Base-by-base conservation (phyloP, 768 basidiomycete species). In the Leccinum olivaceopallidum region DNA sequence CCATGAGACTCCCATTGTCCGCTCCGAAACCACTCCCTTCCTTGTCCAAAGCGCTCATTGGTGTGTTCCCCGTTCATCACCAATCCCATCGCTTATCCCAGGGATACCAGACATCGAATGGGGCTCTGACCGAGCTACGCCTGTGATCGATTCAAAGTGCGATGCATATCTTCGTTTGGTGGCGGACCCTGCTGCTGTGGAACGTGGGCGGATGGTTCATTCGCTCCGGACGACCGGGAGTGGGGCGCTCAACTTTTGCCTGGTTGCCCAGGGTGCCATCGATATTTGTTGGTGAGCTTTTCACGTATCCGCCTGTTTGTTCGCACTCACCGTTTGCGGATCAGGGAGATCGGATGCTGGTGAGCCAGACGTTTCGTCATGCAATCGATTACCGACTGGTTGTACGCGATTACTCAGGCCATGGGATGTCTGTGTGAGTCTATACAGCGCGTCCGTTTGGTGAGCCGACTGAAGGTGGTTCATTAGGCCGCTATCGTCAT, bases 211-310 rank as follows among this genome's bases (percentile, higher is more conserved):
- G 65, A 95, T 95, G 92, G 87, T 82, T 1, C 94, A 95, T 74
- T 87, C 90, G 7, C 77, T 96, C 34, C 80, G 95, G 54, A 88
- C 89, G 14, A 73, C 93, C 59, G 94, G 95, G 16, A 92, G 90
- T 65, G 90, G 90, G 0, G 92, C 92, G 2, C 75, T 94, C 58
- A 94, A 94, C 73, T 92, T 84, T 67, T 83, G 85, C 3, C 77
- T 90, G 72, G 91, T 95, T n/a, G 95, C 96, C 1, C 88, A 93
- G 71, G 96, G 95, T 32, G 86, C 87, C 10, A 75, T 95, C 53
- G 94, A 96, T 68, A 71, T 94, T 57, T 95, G 92, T 66, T 95
- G 93, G 94, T 90, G 63, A 62, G 83, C 32, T 0, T 32, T 51
- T 22, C 26, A 12, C 12, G 6, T 53, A 28, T 36, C 12, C 2